Base-by-base conservation (phyloP, 106 monocot genomes). In the Acorus calamus region DNA sequence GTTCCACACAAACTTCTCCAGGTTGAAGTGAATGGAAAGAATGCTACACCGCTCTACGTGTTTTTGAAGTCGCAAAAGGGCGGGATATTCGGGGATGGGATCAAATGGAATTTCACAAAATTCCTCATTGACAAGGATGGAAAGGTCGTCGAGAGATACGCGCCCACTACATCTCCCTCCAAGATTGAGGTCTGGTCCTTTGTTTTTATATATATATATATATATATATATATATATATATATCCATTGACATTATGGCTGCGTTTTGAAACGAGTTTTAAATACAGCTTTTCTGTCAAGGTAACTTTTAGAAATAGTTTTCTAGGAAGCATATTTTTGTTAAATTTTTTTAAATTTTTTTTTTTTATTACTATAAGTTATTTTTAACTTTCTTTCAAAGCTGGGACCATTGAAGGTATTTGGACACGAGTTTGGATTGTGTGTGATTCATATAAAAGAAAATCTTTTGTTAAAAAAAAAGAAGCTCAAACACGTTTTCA, bases 21-120 rank as follows among this genome's bases (percentile, higher is more conserved):
- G 80, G 57, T 80, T 64, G 71, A 80, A 63, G 80, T 80, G 51
- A 80, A 80, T 54, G 80, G 80, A 45, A 69, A 76, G 52, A 68
- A 75, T 11, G 80, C 75, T 8, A 52, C 80, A 4, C 57, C 64
- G 4, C 71, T 80, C 6, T 80, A 75, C 71, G 76, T 71, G 57
- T 71, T 75, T 67, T 71, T 80, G 69, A 80, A 80, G 57, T 55
- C 61, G 8, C 67, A 80, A 63, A 80, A 72, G 56, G 71, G 71
- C 7, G 80, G 80, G 14, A 13, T 76, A 42, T 68, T 80, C 48
- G 71, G 80, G 3, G 71, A 71, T 56, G 59, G 61, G 55, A 79
- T 79, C 61, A 79, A 79, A 44, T 79, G 79, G 79, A 79, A 79
- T 61, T 79, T 79, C 62, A 74, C 79, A 8, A 79, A 79, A 70